Conservation (phyloP, 805 yeast species). For the Metschnikowia borealis region DNA sequence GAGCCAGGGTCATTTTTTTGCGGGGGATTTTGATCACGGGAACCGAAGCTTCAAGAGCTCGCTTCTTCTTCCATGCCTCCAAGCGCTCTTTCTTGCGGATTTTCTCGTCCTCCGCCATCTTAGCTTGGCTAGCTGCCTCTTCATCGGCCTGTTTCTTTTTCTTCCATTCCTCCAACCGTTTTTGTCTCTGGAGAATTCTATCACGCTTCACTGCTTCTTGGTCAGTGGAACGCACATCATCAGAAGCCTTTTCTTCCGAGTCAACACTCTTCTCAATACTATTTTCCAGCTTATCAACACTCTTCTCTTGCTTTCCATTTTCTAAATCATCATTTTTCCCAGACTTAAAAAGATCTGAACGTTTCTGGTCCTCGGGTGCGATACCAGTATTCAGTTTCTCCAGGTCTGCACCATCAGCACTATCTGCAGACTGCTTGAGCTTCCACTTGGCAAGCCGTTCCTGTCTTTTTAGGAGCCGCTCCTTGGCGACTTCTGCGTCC, state of each 20-base stretch:
- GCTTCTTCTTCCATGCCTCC: conserved; percentile 51
- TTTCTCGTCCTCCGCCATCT: conserved; percentile 8
- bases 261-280: too few relatives aligned
- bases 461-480: conserved; percentile 40
- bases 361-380: too few relatives aligned
- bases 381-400: not conserved
- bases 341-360: too few relatives aligned
- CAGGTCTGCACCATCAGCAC: not conserved
- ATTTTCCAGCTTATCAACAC: too few relatives aligned
- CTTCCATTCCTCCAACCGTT: conserved; percentile 20
- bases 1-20: not conserved
- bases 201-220: conserved; percentile 3
- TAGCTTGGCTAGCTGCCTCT: not conserved
- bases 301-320: too few relatives aligned
- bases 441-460: conserved; percentile 61
- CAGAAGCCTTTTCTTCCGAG: not conserved
- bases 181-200: conserved; percentile 13
- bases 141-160: conserved; percentile 15
- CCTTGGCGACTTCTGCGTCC: conserved; percentile 20
- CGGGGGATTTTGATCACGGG: not conserved
- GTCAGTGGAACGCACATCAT: not conserved
- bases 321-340: too few relatives aligned
- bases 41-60: conserved; percentile 18
- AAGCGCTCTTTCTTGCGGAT: conserved; percentile 29
- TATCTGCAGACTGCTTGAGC: conserved; percentile 39